Base-by-base conservation (phyloP, 192 early-diverging fungal species). In the Backusella tuberculispora region DNA sequence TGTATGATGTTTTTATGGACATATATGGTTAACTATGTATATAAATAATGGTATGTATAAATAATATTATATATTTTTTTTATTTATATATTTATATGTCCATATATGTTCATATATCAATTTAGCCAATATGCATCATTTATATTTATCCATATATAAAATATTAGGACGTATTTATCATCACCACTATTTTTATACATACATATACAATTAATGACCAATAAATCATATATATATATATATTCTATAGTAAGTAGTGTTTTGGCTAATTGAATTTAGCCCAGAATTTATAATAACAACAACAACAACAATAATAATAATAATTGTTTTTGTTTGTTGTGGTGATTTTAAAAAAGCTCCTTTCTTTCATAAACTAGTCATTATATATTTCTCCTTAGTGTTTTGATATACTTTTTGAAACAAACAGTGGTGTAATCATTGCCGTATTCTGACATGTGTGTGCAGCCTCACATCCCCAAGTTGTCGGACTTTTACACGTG, bases 61-160 rank as follows among this genome's bases (percentile, higher is more conserved):
- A 34, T 34, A 34, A 34, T 34, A 34, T 34, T 34, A 34, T 34
- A 34, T n/a, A n/a, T n/a, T 34, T 34, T 34, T 34, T 34, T 34
- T 34, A 34, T 34, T 34, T 34, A 34, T 34, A 56, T 56, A 56
- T 19, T 17, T 53, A 53, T 53, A 24, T 53, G 17, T 53, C 21
- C 21, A 53, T 53, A 53, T 21, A 53, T 53, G n/a, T 53, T 21
- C 9, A 53, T 53, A 60, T 60, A 24, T 60, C 10, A 19, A 26
- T 60, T 60, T 60, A 60, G 10, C 53, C 53, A 60, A 60, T 60
- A 60, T 60, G 53, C 53, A 60, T 60, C 12, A 60, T 60, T 60
- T 60, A 60, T 60, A 60, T 60, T 60, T 60, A 24, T 60, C 53
- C 53, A 60, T 24, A 19, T 50, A 50, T 19, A 50, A 50, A 53